phyloP scores from a whole-genome alignment of 2,329 filamentous ascomycete genomes.

The Thelonectria blattea region DNA sequence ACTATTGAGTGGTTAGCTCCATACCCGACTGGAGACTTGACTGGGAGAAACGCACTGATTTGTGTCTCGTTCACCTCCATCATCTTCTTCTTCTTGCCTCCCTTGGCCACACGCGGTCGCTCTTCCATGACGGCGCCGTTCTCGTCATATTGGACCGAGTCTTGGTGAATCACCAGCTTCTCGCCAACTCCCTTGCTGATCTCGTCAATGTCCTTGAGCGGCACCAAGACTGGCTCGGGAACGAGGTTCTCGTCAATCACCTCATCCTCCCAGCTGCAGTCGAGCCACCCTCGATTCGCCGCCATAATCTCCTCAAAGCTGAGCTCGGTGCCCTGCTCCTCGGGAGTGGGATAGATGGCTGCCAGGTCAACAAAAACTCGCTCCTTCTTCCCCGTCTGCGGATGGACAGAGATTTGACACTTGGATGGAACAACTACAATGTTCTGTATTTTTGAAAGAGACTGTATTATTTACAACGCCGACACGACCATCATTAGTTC shows the following conservation, averaged over 20 bases:
- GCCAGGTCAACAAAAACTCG: slow-evolving; percentile 87
- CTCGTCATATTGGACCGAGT: slow-evolving; percentile 58
- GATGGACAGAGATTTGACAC: slow-evolving; percentile 82
- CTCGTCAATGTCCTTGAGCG: slow-evolving; percentile 40
- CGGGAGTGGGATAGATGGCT: slow-evolving; percentile 80
- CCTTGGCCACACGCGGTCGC: slow-evolving; percentile 51
- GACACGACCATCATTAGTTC: slow-evolving; percentile 80
- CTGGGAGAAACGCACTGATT: slow-evolving; percentile 69
- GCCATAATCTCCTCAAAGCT: slow-evolving; percentile 94
- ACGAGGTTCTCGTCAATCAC: slow-evolving; percentile 43
- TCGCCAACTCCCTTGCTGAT: slow-evolving; percentile 36
- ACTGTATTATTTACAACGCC: slow-evolving; percentile 57
- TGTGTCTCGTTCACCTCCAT: slow-evolving; percentile 91
- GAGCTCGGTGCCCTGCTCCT: slow-evolving; percentile 74
- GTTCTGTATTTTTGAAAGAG: slow-evolving; percentile 66
- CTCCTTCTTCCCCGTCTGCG: slow-evolving; percentile 81
- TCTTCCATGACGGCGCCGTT: slow-evolving; percentile 60
- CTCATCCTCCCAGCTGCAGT: slow-evolving; percentile 61
- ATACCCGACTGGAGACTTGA: neutral
- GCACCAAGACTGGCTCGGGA: slow-evolving; percentile 32
- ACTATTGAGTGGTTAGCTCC: slow-evolving; percentile 60
- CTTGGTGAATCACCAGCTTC: slow-evolving; percentile 37
- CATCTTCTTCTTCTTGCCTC: slow-evolving; percentile 73
- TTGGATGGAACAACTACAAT: slow-evolving; percentile 72
- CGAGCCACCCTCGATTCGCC: slow-evolving; percentile 72